Base-by-base conservation (phyloP, 768 basidiomycete species). In the Mycena olivaceomarginata region DNA sequence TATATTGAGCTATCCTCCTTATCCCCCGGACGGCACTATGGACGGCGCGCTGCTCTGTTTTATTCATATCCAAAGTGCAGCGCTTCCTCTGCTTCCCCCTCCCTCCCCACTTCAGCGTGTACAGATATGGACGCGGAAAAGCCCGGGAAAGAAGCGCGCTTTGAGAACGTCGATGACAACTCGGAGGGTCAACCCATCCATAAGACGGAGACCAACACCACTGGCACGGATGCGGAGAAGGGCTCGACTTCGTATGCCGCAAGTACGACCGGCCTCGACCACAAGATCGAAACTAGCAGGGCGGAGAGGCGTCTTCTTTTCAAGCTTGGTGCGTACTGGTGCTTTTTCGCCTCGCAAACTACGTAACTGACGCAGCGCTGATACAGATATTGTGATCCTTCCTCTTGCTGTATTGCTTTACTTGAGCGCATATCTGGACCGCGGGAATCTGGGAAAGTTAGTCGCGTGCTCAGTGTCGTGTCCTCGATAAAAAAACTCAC, bases 361-460 rank as follows among this genome's bases (percentile, higher is more conserved):
- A 25, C 25, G 25, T 25, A 2, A 2, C 25, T 25, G 25, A 25
- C 25, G 25, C 25, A 25, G 25, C 25, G 25, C 25, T 56, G 56
- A 31, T 41, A 31, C 43, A 75, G 74, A 75, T 13, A 59, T 70
- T 5, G 9, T 75, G 7, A 75, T 75, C 22, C 68, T 75, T 13
- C 74, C 74, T 22, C 67, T 75, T n/a, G 74, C 74, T 12, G 74
- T 59, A 0, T 41, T 75, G 5, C 68, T 75, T 31, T 75, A 75
- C 41, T 53, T 75, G 25, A 70, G 68, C 13, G 74, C 74, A 13
- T 75, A 75, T 48, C 68, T 75, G 16, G 74, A 75, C 40, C 74
- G 74, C 25, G 74, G 74, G 1, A 75, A 75, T 15, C 68, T 75
- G 18, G 74, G 74, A 64, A 75, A 75, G 74, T 75, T 9, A n/a